A percentile compares a stretch with the other conserved stretches of the same genome.
These are phyloP conservation scores for Stenogyne calaminthoides DNA, from an alignment of 305 asterid species.

Conservation along the genomic window DNA sequence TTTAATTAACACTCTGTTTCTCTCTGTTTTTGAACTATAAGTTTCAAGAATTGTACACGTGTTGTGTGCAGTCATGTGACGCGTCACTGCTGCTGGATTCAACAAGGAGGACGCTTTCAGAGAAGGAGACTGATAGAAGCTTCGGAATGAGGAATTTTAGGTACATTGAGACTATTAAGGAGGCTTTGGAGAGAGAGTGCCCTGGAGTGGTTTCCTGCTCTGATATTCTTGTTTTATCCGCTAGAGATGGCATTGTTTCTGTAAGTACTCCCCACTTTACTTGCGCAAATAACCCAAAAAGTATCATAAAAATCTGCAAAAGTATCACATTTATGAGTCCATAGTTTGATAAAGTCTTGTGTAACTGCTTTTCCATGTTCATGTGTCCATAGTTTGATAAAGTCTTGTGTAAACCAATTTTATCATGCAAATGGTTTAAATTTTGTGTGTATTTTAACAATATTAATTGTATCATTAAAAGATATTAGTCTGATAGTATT, in stretches of 20 bases:
- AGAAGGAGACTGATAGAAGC: slow-evolving; percentile 94
- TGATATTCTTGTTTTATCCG: slow-evolving; percentile 90
- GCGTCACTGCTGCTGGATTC: slow-evolving; percentile 94
- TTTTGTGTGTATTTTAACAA: too few relatives aligned
- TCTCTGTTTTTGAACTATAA: neutral
- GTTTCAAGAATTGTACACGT: neutral
- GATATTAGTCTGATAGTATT: too few relatives aligned
- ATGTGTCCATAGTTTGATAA: too few relatives aligned
- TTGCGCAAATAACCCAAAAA: neutral
- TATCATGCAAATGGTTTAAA: too few relatives aligned
- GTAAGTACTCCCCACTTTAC: slow-evolving; percentile 33
- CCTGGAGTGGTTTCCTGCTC: slow-evolving; percentile 97
- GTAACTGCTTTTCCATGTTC: too few relatives aligned
- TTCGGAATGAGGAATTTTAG: slow-evolving; percentile 97
- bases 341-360: too few relatives aligned
- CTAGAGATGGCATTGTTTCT: slow-evolving; percentile 78
- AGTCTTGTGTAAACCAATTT: too few relatives aligned
- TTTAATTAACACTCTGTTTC: too few relatives aligned
- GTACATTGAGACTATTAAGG: slow-evolving; percentile 84
- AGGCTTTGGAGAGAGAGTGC: slow-evolving; percentile 93
- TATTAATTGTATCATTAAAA: too few relatives aligned
- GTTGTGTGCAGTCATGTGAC: slow-evolving; percentile 74
- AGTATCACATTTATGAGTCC: neutral
- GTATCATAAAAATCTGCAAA: neutral
- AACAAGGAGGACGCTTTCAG: slow-evolving; percentile 83